A percentile compares a stretch with the other conserved stretches of the same genome.
Conservation (phyloP, 164 flowering plant genomes). For the Saururus chinensis region DNA sequence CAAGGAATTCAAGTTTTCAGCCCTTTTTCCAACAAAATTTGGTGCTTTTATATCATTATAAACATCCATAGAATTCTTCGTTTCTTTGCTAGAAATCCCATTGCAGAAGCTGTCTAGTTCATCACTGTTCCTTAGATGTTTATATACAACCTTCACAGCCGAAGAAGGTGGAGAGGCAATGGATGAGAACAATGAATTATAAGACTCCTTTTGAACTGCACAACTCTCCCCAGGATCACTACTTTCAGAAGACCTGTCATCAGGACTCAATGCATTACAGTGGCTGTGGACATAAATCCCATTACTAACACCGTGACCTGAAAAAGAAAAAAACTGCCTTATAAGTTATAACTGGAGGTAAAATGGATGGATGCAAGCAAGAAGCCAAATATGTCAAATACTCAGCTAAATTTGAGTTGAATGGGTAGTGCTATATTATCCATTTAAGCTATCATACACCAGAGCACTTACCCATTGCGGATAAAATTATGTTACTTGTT, state of each 20-base stretch:
- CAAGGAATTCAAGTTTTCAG: conserved; percentile 30
- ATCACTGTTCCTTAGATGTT: conserved; percentile 19
- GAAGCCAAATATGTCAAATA: not conserved
- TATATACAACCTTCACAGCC: conserved; percentile 30
- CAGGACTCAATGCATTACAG: conserved; percentile 10
- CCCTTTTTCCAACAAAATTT: conserved; percentile 3
- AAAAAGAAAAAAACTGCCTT: conserved; percentile 25
- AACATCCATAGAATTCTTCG: not conserved
- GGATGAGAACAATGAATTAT: conserved; percentile 5
- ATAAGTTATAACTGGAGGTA: not conserved
- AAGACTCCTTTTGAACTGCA: conserved; percentile 12
- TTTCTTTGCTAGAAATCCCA: conserved; percentile 9
- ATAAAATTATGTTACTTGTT: too few relatives aligned
- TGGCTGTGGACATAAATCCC: conserved; percentile 9
- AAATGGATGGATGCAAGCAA: too few relatives aligned
- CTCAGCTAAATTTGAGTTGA: not conserved
- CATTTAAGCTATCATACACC: not conserved
- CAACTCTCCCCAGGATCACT: conserved; percentile 14
- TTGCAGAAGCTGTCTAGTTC: conserved; percentile 4
- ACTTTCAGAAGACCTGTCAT: conserved; percentile 11
- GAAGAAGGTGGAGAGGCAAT: conserved; percentile 15
- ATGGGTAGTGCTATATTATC: not conserved
- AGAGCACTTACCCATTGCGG: not conserved
- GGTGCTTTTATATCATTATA: conserved; percentile 4
- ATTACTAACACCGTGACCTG: conserved; percentile 23